Evolutionary conservation across 2,329 filamentous ascomycete genomes (phyloP), one percentile per base, ranked within the genome.

Genomic region (Raffaelea ambrosiae): DNA sequence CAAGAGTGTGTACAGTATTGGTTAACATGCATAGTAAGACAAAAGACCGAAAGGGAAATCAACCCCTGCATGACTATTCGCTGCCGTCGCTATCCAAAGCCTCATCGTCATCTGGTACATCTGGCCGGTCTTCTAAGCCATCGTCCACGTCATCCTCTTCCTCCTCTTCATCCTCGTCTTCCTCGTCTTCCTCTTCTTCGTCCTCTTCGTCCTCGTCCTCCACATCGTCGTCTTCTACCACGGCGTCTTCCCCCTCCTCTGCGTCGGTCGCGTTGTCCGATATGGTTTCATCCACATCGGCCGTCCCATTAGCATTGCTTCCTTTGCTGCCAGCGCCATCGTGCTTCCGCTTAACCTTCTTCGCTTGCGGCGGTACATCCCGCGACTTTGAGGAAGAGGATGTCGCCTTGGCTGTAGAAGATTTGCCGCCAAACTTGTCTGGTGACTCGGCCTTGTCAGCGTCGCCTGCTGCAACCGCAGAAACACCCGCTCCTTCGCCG

Each of bases 31-130:
- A 29, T 38, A 19, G 35, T 8, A 38, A 38, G 16, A 9, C 13
- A 38, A 38, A 38, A 38, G 16, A 38, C n/a, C n/a, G n/a, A n/a
- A n/a, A n/a, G n/a, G n/a, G n/a, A n/a, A n/a, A n/a, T n/a, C n/a
- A n/a, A n/a, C 18, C 35, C 13, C 13, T 29, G 7, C 26, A 13
- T 29, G 13, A 7, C 26, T 29, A 38, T 48, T 80, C 77, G 55
- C 77, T 81, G 52, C 82, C 79, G 45, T 77, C 73, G 11, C 75
- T 78, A 58, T 82, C 79, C 50, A 83, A 61, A 13, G 79, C 81
- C 54, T 84, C 82, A 49, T 83, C 80, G 22, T 69, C 75, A 2
- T 67, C 66, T 46, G 69, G 66, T 0, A 67, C 73, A 10, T 44
- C 40, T 13, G 42, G 19, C 5, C 26, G 33, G 21, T 69, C 75